Conservation (phyloP, 1,139 yeast genomes). For the Blastobotrys persicus region DNA sequence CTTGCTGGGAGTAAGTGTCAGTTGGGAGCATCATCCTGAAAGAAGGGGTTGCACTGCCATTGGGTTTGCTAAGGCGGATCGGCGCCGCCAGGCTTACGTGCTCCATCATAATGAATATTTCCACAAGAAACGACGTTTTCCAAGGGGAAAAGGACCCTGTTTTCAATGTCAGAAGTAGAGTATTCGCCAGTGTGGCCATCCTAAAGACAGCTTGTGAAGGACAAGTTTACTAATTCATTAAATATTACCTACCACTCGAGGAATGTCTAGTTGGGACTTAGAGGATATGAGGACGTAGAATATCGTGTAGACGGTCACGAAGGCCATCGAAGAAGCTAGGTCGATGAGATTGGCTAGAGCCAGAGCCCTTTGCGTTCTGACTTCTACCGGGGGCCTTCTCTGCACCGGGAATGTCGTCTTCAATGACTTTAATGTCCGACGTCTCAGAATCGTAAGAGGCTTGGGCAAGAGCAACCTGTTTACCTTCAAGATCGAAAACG, state of each 20-base stretch:
- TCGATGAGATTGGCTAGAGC: neutral
- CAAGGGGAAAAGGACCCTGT: too few species aligned
- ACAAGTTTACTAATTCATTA: too few species aligned
- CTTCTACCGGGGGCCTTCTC: neutral
- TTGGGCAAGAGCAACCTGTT: constrained; percentile 63
- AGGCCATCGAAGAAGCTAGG: neutral
- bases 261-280: neutral
- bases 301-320: neutral
- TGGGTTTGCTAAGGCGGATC: neutral
- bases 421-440: constrained; percentile 22
- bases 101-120: too few species aligned
- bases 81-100: neutral
- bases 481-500: constrained; percentile 69
- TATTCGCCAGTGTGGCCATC: too few species aligned
- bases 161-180: too few species aligned
- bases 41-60: neutral
- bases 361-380: neutral
- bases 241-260: neutral
- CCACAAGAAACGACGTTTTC: too few species aligned
- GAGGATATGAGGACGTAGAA: neutral
- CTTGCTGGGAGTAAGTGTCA: neutral
- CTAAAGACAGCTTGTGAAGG: too few species aligned
- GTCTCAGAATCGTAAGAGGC: constrained; percentile 39
- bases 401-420: constrained; percentile 20
- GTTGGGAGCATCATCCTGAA: neutral